Percentiles rank a stretch among this genome's conserved stretches.
Evolutionary conservation across 1,284 basidiomycete genomes (phyloP).

Genomic region (Ustilago shanxiensis): DNA sequence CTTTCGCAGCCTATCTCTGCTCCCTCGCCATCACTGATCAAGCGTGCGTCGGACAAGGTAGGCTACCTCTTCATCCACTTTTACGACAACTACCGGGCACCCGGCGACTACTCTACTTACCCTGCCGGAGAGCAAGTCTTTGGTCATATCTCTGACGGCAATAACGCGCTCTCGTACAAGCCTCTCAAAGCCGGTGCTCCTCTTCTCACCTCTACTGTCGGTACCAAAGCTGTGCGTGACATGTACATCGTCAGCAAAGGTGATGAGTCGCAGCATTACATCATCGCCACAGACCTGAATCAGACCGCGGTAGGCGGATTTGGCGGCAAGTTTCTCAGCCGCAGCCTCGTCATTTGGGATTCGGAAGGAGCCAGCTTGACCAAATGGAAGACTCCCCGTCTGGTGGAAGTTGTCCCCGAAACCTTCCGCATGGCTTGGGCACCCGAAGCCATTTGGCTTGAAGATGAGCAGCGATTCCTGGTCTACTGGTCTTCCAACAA

Average conservation of each 20-base stretch:
- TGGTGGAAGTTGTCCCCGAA: conserved; percentile 28
- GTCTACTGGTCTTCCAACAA: conserved; percentile 42
- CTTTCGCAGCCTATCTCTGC: conserved; percentile 2
- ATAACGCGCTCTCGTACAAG: conserved; percentile 31
- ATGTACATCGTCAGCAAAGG: conserved; percentile 31
- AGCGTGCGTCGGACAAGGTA: conserved; percentile 28
- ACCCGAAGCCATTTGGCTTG: conserved; percentile 26
- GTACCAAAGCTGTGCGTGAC: conserved; percentile 41
- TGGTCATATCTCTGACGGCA: conserved; percentile 28
- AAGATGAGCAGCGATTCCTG: conserved; percentile 26
- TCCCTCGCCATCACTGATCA: conserved; percentile 2
- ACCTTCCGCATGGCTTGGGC: conserved; percentile 35
- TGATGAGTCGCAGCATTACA: conserved; percentile 36
- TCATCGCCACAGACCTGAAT: conserved; percentile 46
- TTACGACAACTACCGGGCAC: conserved; percentile 23
- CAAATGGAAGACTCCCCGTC: conserved; percentile 23
- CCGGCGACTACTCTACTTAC: conserved; percentile 29
- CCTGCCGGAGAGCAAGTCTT: conserved; percentile 38
- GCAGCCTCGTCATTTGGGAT: conserved; percentile 38
- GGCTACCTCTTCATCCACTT: conserved; percentile 41
- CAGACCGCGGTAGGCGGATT: conserved; percentile 29
- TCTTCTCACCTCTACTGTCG: conserved; percentile 25
- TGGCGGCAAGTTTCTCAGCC: conserved; percentile 20
- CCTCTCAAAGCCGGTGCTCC: conserved; percentile 34
- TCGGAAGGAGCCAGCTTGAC: conserved; percentile 26